Conservation (phyloP, 2,329 filamentous ascomycete species). For the Talaromyces piceae region DNA sequence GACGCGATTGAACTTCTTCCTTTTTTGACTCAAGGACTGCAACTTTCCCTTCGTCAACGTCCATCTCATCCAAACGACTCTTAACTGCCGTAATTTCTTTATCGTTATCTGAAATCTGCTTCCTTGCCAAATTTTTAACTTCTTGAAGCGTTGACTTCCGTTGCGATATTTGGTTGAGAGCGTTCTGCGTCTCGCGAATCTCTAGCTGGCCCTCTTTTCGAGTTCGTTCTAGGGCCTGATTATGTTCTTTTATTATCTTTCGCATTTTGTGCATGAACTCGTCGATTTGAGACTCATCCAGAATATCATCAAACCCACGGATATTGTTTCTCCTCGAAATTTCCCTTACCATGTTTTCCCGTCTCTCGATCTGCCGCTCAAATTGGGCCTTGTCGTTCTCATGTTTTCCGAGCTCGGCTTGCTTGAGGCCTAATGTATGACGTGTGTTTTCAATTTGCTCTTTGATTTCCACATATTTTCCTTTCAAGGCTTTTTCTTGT, state of each 20-base stretch:
- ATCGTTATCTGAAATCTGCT: conserved; percentile 67
- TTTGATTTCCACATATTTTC: conserved; percentile 59
- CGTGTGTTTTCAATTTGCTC: conserved; percentile 43
- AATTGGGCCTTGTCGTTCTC: conserved; percentile 83
- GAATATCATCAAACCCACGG: conserved; percentile 72
- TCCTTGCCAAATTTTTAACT: conserved; percentile 64
- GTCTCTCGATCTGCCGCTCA: conserved; percentile 66
- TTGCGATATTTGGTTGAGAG: conserved; percentile 66
- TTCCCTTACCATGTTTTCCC: conserved; percentile 68
- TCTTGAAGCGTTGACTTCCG: conserved; percentile 65
- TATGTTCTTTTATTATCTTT: conserved; percentile 70
- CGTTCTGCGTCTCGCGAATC: conserved; percentile 61
- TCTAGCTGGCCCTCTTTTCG: conserved; percentile 69
- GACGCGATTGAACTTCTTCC: conserved; percentile 57
- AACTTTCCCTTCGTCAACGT: conserved; percentile 78
- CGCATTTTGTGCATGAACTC: conserved; percentile 72
- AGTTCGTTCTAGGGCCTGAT: conserved; percentile 65
- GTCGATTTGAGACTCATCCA: conserved; percentile 65
- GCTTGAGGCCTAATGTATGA: conserved; percentile 30
- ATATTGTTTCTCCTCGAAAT: conserved; percentile 71
- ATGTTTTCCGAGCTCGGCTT: conserved; percentile 57
- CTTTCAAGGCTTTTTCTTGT: conserved; percentile 56
- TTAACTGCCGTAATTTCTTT: conserved; percentile 61
- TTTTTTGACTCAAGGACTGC: conserved; percentile 68
- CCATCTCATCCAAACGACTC: conserved; percentile 61